Conservation (phyloP, 2,329 filamentous ascomycete genomes). For the Cordyceps fumosorosea region DNA sequence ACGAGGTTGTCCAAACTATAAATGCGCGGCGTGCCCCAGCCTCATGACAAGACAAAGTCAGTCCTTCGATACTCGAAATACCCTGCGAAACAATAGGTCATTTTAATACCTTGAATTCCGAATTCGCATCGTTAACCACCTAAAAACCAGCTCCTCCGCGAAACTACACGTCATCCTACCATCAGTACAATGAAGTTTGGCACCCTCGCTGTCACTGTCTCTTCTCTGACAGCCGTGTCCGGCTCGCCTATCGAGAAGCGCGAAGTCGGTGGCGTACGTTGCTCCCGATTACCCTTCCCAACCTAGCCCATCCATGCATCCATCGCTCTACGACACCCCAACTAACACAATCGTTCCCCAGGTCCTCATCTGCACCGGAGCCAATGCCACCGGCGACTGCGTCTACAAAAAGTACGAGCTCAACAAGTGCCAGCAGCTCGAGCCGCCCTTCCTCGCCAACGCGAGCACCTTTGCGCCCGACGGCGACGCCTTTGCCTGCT, state of each 20-base stretch:
- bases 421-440: constrained; percentile 39
- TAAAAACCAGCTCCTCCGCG: background rate
- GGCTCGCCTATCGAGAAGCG: constrained; percentile 33
- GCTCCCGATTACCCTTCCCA: too few species aligned
- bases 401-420: constrained; percentile 36
- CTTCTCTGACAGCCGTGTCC: constrained; percentile 15
- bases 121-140: background rate
- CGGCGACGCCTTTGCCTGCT: constrained; percentile 42
- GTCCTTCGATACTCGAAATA: too few species aligned
- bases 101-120: background rate
- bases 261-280: constrained; percentile 42
- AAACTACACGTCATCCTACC: background rate
- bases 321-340: too few species aligned
- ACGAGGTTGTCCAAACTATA: background rate
- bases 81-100: too few species aligned
- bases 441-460: constrained; percentile 33
- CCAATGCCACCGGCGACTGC: constrained; percentile 43
- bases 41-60: background rate
- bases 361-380: constrained; percentile 45
- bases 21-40: background rate
- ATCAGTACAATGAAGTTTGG: constrained; percentile 27
- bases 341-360: constrained; percentile 18
- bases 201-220: constrained; percentile 16
- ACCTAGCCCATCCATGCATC: too few species aligned
- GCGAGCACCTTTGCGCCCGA: constrained; percentile 45